Percentiles rank a stretch among this genome's conserved stretches.
phyloP scores from a whole-genome alignment of 768 basidiomycete genomes.

The Collybia sp. region DNA sequence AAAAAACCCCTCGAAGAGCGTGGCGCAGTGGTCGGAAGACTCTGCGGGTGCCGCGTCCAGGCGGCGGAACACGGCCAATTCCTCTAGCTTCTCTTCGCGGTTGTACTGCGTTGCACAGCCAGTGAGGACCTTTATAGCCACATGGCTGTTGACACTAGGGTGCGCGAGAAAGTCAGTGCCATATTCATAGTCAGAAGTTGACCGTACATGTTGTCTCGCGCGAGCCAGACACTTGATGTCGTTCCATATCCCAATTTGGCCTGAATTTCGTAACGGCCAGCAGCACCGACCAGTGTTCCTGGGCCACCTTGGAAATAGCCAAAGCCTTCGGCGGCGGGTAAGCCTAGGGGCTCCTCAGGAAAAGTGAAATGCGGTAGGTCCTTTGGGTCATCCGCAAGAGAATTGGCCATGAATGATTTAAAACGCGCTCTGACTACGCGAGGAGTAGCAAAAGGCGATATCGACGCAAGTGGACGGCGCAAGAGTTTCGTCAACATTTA shows the following conservation, averaged over 20 bases:
- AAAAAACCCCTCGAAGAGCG: slow-evolving; percentile 15
- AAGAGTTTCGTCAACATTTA: too few species aligned
- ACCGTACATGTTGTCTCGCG: slow-evolving; percentile 17
- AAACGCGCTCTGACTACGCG: too few species aligned
- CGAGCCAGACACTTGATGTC: slow-evolving; percentile 25
- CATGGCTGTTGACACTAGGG: slow-evolving; percentile 10
- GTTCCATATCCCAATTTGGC: slow-evolving; percentile 27
- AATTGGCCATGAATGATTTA: too few species aligned
- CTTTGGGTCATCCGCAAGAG: too few species aligned
- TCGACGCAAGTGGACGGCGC: too few species aligned
- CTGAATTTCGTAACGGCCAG: slow-evolving; percentile 17
- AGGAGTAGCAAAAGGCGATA: too few species aligned
- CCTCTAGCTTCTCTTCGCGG: slow-evolving; percentile 8
- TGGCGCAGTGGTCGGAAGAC: slow-evolving; percentile 9
- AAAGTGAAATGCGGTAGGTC: slow-evolving; percentile 13
- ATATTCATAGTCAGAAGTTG: background rate
- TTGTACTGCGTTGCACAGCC: slow-evolving; percentile 19
- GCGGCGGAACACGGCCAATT: slow-evolving; percentile 15
- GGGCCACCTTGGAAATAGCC: slow-evolving; percentile 20
- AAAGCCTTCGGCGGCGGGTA: slow-evolving; percentile 18
- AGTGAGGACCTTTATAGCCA: slow-evolving; percentile 25
- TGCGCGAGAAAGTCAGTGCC: background rate
- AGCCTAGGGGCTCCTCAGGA: slow-evolving; percentile 22
- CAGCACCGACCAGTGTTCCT: slow-evolving; percentile 19
- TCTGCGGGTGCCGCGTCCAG: slow-evolving; percentile 9